Evolutionary conservation across 495 filamentous ascomycete species (phyloP), one percentile per base, ranked within the genome.

Genomic region (Rusavskia elegans): DNA sequence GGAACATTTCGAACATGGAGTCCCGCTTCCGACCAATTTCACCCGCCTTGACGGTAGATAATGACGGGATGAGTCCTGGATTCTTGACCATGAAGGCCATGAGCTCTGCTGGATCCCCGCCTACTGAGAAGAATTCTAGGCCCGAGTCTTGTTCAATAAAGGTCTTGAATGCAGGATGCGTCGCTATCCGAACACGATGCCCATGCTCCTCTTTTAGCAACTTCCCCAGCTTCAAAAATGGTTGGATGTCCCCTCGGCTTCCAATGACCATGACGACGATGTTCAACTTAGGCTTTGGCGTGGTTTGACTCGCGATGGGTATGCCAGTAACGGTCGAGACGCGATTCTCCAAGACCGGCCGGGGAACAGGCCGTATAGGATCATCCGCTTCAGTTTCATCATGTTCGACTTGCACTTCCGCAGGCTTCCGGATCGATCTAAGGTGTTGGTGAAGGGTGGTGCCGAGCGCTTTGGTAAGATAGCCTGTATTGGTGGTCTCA

Each of bases 251-350:
- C 8, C 84, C 84, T 46, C 84, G 60, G 7, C 78, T 83, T 0
- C 84, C 84, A 51, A 89, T 84, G 6, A 89, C 84, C 72, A 87
- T 86, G 23, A 89, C 76, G 0, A 87, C 84, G 16, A 89, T 80
- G 60, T 86, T 88, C 20, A 89, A 61, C 29, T 60, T 72, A 5
- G 82, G 78, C 7, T 63, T 51, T 19, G 53, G 30, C 16, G 48
- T 46, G 20, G 44, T 46, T 8, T 46, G 19, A 29, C 44, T 29
- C 7, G 23, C 44, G 20, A 46, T 23, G 13, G 44, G 44, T 9
- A 29, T n/a, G 14, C 44, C 44, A 4, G 44, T 46, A 1, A 46
- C 21, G 23, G 44, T 25, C 8, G 44, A 46, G 14, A 46, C 23
- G 16, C 44, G 44, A 5, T 23, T 46, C 14, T 46, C 44, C 44